Conservation (phyloP, 768 basidiomycete genomes). For the Kwoniella europaea region DNA sequence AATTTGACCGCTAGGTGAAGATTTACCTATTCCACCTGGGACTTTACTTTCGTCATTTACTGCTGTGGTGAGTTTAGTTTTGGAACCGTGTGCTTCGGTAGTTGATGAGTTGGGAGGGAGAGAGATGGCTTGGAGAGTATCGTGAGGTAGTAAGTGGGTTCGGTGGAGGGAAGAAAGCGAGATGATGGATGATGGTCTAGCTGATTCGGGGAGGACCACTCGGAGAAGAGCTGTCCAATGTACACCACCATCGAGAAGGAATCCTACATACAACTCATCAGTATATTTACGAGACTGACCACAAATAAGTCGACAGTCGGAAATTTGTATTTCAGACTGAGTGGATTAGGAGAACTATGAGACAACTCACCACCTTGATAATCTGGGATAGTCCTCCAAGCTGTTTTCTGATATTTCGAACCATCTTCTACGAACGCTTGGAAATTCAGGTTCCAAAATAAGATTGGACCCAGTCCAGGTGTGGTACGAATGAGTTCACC, state of each 20-base stretch:
- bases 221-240: constrained; percentile 59
- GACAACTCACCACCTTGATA: constrained; percentile 55
- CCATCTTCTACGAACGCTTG: constrained; percentile 67
- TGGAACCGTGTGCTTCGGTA: constrained; percentile 41
- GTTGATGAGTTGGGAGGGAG: constrained; percentile 25
- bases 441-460: constrained; percentile 68
- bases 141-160: constrained; percentile 74
- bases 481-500: constrained; percentile 28
- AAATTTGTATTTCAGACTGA: neutral
- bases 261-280: constrained; percentile 62
- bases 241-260: constrained; percentile 67
- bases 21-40: constrained; percentile 37
- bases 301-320: too few relatives aligned
- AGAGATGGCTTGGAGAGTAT: constrained; percentile 66
- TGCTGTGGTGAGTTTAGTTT: constrained; percentile 33
- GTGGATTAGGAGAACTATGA: neutral
- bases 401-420: constrained; percentile 77
- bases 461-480: constrained; percentile 66
- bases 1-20: constrained; percentile 46
- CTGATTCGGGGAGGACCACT: constrained; percentile 68
- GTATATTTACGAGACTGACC: neutral
- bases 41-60: constrained; percentile 24
- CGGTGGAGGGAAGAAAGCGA: constrained; percentile 72
- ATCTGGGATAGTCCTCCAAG: constrained; percentile 82
- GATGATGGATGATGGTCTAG: constrained; percentile 63